These are phyloP conservation scores for Debaryomyces sp. DNA, from an alignment of 1,139 yeast species.

Conservation along the genomic window DNA sequence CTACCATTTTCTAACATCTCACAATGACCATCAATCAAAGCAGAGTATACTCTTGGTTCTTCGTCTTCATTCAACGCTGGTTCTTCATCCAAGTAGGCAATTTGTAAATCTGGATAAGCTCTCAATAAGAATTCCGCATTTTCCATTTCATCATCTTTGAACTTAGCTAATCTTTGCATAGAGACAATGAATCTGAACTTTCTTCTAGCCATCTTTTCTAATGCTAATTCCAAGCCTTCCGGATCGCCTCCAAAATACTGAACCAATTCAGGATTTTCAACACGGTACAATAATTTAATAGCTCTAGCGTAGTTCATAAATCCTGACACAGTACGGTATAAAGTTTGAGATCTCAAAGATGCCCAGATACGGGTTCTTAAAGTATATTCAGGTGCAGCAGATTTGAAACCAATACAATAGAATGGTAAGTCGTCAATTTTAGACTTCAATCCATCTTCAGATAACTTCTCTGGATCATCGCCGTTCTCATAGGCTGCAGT, in stretches of 20 bases:
- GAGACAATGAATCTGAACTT: slow-evolving; percentile 96
- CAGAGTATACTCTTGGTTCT: slow-evolving; percentile 95
- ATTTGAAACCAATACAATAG: slow-evolving; percentile 98
- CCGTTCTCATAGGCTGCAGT: slow-evolving; percentile 83
- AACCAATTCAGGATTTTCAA: slow-evolving; percentile 98
- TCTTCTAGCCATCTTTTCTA: slow-evolving; percentile 99
- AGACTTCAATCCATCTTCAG: slow-evolving; percentile 76
- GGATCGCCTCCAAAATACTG: slow-evolving; percentile 99
- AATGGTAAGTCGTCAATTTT: slow-evolving; percentile 97
- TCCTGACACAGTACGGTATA: slow-evolving; percentile 98
- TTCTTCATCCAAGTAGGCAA: slow-evolving; percentile 97
- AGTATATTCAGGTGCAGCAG: slow-evolving; percentile 99
- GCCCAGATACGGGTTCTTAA: slow-evolving; percentile 99
- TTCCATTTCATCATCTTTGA: slow-evolving; percentile 96
- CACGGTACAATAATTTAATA: slow-evolving; percentile 93
- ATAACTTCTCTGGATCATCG: slow-evolving; percentile 60
- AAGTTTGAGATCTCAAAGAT: slow-evolving; percentile 94
- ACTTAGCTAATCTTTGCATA: slow-evolving; percentile 97
- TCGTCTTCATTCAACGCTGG: slow-evolving; percentile 90
- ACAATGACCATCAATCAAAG: slow-evolving; percentile 98
- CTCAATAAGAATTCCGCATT: slow-evolving; percentile 97
- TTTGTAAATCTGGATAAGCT: slow-evolving; percentile 98
- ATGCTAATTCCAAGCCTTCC: slow-evolving; percentile 90
- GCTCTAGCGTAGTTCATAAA: slow-evolving; percentile 99
- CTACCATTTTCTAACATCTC: slow-evolving; percentile 97